Base-by-base conservation (phyloP, 768 basidiomycete genomes). In the Pisolithus marmoratus region DNA sequence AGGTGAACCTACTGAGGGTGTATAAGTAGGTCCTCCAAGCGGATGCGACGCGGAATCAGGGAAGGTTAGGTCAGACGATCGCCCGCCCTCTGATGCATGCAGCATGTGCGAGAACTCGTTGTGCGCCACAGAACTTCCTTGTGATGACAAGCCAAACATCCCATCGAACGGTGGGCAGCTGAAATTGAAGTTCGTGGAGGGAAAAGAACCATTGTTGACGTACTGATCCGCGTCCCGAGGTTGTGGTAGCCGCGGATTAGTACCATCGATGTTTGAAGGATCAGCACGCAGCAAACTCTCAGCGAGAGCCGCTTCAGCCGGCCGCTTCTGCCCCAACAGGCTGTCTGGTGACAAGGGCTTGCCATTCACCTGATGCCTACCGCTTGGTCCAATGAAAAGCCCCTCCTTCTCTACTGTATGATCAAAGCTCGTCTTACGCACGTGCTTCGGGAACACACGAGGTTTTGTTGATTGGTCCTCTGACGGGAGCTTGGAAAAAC, bases 401-500 rank as follows among this genome's bases (percentile, higher is more conserved):
- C 77, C 81, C 54, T 85, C 83, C 57, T 79, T 81, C 36, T 80
- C 78, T 38, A 94, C 85, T 4, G 93, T 94, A 69, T 94, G 93
- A 68, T 96, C 93, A 66, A 94, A 95, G 69, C 90, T 93, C 43
- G 93, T 91, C 75, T 96, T 96, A 55, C 93, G 82, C 53, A 92
- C 90, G 68, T 88, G 87, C 54, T 86, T 81, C 48, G 93, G 90
- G 64, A 93, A 90, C 27, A 77, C 69, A 56, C 77, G 82, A 58
- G 75, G 62, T 55, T 71, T 71, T 47, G 67, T 60, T 53, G 71
- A 60, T 23, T 62, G 58, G 58, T 67, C 55, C 54, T 76, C 57
- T 54, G 50, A 56, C 46, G 61, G 61, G 48, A 56, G 59, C 46
- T 68, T 69, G 45, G 77, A 72, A 48, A 71, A 71, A 46, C 84